Conservation (phyloP, 2,329 filamentous ascomycete genomes). For the Arthrobotrys conoides region DNA sequence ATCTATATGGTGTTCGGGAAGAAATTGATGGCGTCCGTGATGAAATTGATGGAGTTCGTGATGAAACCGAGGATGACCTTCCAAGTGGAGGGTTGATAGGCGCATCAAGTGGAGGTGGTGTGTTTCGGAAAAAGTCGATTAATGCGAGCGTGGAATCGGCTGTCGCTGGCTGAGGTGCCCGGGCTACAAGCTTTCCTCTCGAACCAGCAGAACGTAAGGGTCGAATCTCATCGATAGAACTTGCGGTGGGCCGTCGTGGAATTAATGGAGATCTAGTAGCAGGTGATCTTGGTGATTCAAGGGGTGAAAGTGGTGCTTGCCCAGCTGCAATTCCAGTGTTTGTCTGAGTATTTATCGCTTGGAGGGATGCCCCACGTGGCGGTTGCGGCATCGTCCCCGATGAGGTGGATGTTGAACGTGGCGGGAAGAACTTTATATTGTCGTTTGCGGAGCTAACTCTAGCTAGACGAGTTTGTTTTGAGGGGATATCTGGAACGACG, state of each 20-base stretch:
- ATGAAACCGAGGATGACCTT: conserved; percentile 76
- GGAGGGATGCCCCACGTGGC: conserved; percentile 52
- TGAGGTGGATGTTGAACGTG: conserved; percentile 51
- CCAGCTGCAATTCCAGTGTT: conserved; percentile 25
- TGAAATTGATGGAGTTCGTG: conserved; percentile 66
- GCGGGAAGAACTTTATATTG: conserved; percentile 56
- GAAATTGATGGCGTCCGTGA: conserved; percentile 81
- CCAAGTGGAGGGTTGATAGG: conserved; percentile 79
- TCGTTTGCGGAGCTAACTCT: conserved; percentile 42
- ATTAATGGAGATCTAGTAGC: conserved; percentile 44
- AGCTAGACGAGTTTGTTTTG: conserved; percentile 35
- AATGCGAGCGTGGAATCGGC: conserved; percentile 83
- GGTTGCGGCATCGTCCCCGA: conserved; percentile 53
- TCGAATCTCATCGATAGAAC: conserved; percentile 43
- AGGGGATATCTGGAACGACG: conserved; percentile 56
- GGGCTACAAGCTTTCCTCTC: conserved; percentile 70
- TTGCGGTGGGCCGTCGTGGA: conserved; percentile 44
- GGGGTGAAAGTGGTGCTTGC: conserved; percentile 49
- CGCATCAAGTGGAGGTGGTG: conserved; percentile 69
- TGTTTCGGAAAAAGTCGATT: conserved; percentile 90
- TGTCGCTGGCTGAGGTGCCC: conserved; percentile 78
- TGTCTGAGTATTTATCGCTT: conserved; percentile 54
- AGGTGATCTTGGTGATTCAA: conserved; percentile 45
- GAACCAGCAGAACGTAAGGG: conserved; percentile 37
- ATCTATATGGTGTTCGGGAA: conserved; percentile 87